These are phyloP conservation scores for Cyclostephanos invisitatus DNA, from an alignment of 108 stramenopile species.

Conservation along the genomic window DNA sequence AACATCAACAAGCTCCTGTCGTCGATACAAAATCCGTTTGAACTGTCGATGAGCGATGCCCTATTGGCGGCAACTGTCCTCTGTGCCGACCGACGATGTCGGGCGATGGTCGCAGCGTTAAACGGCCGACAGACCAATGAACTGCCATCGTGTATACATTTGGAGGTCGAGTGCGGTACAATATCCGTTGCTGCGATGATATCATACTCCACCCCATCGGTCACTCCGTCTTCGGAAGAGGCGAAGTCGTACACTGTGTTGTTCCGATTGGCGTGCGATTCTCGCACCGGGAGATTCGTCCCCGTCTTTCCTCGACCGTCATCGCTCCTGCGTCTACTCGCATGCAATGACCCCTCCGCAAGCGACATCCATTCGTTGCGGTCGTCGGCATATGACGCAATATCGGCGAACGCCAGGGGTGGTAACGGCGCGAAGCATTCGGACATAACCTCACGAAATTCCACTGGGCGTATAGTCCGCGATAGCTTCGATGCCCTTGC, in stretches of 20 bases:
- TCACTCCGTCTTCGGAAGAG: slow-evolving; percentile 2
- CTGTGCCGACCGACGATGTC: slow-evolving; percentile 81
- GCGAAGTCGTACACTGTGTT: slow-evolving; percentile 50
- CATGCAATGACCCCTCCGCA: slow-evolving; percentile 70
- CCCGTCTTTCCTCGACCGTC: slow-evolving; percentile 67
- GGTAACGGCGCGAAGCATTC: slow-evolving; percentile 29
- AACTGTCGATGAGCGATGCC: slow-evolving; percentile 81
- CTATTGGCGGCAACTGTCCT: slow-evolving; percentile 79
- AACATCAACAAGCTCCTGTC: slow-evolving; percentile 67
- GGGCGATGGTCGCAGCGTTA: slow-evolving; percentile 70
- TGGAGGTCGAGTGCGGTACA: slow-evolving; percentile 72
- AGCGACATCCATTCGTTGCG: slow-evolving; percentile 70
- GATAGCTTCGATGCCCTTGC: slow-evolving; percentile 80
- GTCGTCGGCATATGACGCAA: slow-evolving; percentile 19
- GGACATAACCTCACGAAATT: slow-evolving; percentile 31
- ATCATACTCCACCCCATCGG: slow-evolving; percentile 38
- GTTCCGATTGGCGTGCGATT: slow-evolving; percentile 83
- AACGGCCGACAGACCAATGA: slow-evolving; percentile 26
- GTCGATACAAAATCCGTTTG: slow-evolving; percentile 81
- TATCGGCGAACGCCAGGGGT: slow-evolving; percentile 19
- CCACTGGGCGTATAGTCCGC: slow-evolving; percentile 69
- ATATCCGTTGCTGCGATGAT: slow-evolving; percentile 76
- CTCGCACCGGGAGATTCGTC: slow-evolving; percentile 75
- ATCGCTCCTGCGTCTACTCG: slow-evolving; percentile 63
- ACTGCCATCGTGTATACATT: slow-evolving; percentile 76